These are phyloP conservation scores for Fusarium floridanum DNA, from an alignment of 2,329 filamentous ascomycete genomes.

Conservation along the genomic window DNA sequence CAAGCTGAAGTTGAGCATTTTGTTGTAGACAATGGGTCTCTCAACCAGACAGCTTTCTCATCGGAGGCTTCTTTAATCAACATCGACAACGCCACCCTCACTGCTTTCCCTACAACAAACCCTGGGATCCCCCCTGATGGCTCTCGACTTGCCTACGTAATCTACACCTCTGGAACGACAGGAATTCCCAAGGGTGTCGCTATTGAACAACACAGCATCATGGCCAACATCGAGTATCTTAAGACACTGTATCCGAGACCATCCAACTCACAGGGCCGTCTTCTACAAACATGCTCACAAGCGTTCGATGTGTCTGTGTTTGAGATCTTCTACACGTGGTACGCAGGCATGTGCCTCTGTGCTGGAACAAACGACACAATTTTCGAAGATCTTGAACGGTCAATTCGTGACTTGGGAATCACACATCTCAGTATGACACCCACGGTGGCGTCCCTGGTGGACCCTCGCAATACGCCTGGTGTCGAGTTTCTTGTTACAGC, in stretches of 20 bases:
- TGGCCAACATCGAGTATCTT: constrained; percentile 80
- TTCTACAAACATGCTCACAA: constrained; percentile 87
- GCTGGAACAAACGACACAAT: constrained; percentile 80
- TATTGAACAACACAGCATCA: constrained; percentile 80
- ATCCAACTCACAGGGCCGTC: constrained; percentile 58
- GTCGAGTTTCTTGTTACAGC: constrained; percentile 85
- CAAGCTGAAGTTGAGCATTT: constrained; percentile 67
- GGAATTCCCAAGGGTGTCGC: constrained; percentile 84
- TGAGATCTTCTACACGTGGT: constrained; percentile 90
- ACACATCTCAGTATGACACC: constrained; percentile 90
- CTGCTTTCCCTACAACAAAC: constrained; percentile 52
- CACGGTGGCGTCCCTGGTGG: constrained; percentile 82
- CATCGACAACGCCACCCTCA: constrained; percentile 48
- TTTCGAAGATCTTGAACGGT: constrained; percentile 77
- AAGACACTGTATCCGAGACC: constrained; percentile 73
- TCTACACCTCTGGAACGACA: constrained; percentile 88
- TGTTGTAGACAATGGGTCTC: constrained; percentile 54
- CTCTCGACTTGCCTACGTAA: constrained; percentile 76
- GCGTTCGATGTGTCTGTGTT: constrained; percentile 91
- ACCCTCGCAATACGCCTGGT: constrained; percentile 74
- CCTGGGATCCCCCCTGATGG: constrained; percentile 55
- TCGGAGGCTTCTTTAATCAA: constrained; percentile 48
- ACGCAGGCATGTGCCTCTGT: constrained; percentile 82
- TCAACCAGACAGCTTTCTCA: constrained; percentile 21
- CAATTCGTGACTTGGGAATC: constrained; percentile 72